Evolutionary conservation across 371 early-diverging fungal genomes (phyloP).

Genomic region (Rhizopus delemar): DNA sequence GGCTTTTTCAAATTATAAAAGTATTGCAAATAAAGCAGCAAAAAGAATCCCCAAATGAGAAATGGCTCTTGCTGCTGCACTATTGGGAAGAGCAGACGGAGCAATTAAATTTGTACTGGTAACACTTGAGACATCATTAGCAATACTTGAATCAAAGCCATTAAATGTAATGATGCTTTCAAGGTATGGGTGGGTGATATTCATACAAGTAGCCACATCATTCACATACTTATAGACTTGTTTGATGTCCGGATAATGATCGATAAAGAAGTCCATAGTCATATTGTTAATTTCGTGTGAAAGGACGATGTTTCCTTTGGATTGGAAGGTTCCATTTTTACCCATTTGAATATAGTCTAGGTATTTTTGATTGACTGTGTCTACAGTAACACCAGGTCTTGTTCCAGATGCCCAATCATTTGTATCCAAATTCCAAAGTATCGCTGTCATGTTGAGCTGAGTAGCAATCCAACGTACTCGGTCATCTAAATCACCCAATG

Average conservation of each 20-base stretch:
- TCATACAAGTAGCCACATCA: conserved; percentile 50
- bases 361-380: conserved; percentile 31
- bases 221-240: conserved; percentile 37
- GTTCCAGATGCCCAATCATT: conserved; percentile 43
- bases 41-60: no score
- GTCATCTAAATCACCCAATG: conserved; percentile 51
- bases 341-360: conserved; percentile 42
- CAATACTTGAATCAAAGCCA: conserved; percentile 16
- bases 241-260: conserved; percentile 43
- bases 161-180: conserved; percentile 36
- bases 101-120: neutral
- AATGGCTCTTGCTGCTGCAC: no score
- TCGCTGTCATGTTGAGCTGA: conserved; percentile 42
- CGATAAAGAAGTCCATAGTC: conserved; percentile 45
- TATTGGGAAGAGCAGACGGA: neutral
- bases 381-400: conserved; percentile 23
- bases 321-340: conserved; percentile 37
- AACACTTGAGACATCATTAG: neutral
- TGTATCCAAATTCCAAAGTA: conserved; percentile 49
- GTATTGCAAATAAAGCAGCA: no score
- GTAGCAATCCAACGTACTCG: conserved; percentile 54
- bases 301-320: conserved; percentile 41
- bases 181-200: conserved; percentile 46
- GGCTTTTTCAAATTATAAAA: no score
- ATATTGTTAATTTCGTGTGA: conserved; percentile 48